Base-by-base conservation (phyloP, 257 asterid species). In the Gentiana dahurica region DNA sequence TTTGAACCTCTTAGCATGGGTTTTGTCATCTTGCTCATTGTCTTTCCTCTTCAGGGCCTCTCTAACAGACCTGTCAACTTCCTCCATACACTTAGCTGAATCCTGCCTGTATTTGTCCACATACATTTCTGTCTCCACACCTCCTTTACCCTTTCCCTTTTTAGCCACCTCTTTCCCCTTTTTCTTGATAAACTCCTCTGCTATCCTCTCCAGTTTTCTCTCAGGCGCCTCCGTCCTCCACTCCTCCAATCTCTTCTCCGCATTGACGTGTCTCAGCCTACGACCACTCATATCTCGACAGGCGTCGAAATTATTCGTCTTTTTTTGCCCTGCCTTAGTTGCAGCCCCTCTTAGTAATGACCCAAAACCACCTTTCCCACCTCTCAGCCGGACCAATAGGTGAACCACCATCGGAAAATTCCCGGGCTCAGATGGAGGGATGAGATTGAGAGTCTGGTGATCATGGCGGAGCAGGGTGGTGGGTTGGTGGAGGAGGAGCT, bases 281-380 rank as follows among this genome's bases (percentile, higher is more conserved):
- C 98, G 75, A 54, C 98, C 98, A 57, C 84, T 91, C 98, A 91
- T 91, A 67, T 92, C 98, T 78, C 98, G 69, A 63, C 98, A 92
- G 10, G 98, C 97, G 49, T 92, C 98, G 36, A 90, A 90, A 68
- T 90, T 90, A 57, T 85, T 88, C 9, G 98, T 83, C 72, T 92
- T 92, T 75, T 91, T 91, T 80, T 92, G 98, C 43, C 98, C 98
- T 1, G 96, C 98, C 68, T 92, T 92, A 3, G 97, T 91, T 45
- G 97, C 98, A 11, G 98, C 92, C 41, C 98, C 95, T 72, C 97
- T 74, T 45, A 92, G 75, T 74, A 92, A 61, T 55, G 97, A 88
- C 12, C 97, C 98, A 43, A 92, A 92, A 36, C 97, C 98, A 24
- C 99, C 99, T 76, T 92, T 92, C 62, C 99, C 99, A 4, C 99